Conservation (phyloP, 2,329 filamentous ascomycete genomes). For the Fusarium sp. region DNA sequence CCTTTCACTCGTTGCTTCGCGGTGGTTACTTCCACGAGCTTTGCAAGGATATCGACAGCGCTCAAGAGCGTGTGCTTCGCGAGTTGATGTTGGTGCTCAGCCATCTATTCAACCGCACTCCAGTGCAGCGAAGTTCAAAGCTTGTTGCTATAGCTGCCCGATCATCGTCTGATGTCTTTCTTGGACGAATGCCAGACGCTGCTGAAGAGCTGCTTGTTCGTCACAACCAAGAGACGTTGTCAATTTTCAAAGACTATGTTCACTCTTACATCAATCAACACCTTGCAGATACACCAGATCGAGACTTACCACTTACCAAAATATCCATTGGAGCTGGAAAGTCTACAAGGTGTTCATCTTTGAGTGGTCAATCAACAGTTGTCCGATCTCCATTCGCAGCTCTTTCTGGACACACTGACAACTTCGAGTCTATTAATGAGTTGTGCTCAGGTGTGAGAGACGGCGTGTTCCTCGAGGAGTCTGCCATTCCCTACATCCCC, state of each 20-base stretch:
- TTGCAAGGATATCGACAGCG: conserved; percentile 66
- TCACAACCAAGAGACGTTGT: conserved; percentile 74
- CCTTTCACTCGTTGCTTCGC: conserved; percentile 79
- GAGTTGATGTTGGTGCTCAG: conserved; percentile 75
- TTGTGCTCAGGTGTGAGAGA: conserved; percentile 73
- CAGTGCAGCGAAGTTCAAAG: conserved; percentile 57
- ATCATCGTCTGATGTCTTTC: conserved; percentile 72
- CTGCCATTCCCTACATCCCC: conserved; percentile 75
- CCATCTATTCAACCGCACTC: conserved; percentile 75
- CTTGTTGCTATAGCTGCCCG: conserved; percentile 62
- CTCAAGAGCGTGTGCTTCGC: conserved; percentile 62
- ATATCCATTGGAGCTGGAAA: conserved; percentile 54
- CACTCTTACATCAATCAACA: conserved; percentile 75
- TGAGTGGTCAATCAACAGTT: conserved; percentile 46
- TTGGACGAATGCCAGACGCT: conserved; percentile 70
- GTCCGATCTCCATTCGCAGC: conserved; percentile 77
- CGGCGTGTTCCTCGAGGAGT: conserved; percentile 79
- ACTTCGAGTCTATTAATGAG: conserved; percentile 73
- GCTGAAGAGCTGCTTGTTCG: conserved; percentile 66
- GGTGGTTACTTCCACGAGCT: conserved; percentile 75
- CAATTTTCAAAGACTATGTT: conserved; percentile 76
- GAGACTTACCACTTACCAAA: conserved; percentile 68
- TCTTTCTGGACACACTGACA: conserved; percentile 74
- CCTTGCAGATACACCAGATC: conserved; percentile 61
- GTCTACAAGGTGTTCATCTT: background rate